Evolutionary conservation across 2,329 filamentous ascomycete species (phyloP), one percentile per base, ranked within the genome.

Genomic region (Dothistroma pini): DNA sequence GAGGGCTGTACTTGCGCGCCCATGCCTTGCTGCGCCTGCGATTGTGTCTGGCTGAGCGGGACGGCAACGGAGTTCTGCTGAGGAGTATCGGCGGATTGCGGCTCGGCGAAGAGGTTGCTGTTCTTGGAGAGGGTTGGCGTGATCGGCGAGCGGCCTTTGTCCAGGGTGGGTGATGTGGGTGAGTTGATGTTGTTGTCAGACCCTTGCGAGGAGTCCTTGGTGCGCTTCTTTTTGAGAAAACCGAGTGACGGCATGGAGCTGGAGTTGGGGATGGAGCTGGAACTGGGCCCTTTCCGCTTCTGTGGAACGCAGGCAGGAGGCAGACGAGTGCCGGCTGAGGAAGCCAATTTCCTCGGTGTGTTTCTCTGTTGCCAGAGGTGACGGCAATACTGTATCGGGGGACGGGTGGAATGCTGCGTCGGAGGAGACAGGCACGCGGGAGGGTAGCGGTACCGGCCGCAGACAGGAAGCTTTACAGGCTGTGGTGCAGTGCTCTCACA

Each of bases 171-270:
- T 73, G 87, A 86, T 70, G 83, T 84, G 75, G 90, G 87, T 75
- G 85, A 83, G 75, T 87, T 85, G 75, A 83, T 77, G 76, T 87
- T 83, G 51, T 32, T 41, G n/a, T 66, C 63, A 75, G 76, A 77
- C 66, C 81, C 79, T 70, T 79, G 77, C 60, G 69, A 63, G 71
- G 87, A 89, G 82, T 97, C 92, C 86, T 92, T 96, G 80, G 92
- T 96, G 86, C 92, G 89, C 85, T 96, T 96, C 86, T 96, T 97
- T 86, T 97, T 97, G 76, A 97, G 86, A 76, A 97, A 92, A 78
- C 91, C 91, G 83, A 97, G 86, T 78, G 86, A 90, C 87, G 93
- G 95, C 95, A 99, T 97, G 41, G 41, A 44, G 41, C 14, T n/a
- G 14, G 41, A n/a, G 41, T 19, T 19, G 41, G 41, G 41, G 41